Base-by-base conservation (phyloP, 345 rosid species). In the Nasturtium officinale region DNA sequence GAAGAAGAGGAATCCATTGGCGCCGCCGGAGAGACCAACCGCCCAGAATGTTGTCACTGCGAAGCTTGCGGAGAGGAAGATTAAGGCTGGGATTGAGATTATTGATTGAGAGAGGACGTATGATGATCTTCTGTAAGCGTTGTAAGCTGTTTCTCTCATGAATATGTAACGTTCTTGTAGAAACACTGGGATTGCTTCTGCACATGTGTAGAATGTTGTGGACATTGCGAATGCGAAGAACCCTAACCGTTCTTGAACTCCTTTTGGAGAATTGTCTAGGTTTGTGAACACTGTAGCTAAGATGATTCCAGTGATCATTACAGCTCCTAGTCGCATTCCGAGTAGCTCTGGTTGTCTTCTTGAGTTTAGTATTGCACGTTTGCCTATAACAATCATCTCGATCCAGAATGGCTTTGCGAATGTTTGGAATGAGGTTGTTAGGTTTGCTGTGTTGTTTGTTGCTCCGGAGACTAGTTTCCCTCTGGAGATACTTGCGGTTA, bases 221-320 rank as follows among this genome's bases (percentile, higher is more conserved):
- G 96, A 86, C 97, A 95, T 91, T 18, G 99, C 97, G 53, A 95
- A 90, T 15, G 99, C 97, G 65, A 91, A 88, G 81, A 91, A 91
- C 2, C 97, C 99, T 35, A 91, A 2, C 12, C 97, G 84, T 65
- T 95, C 99, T 67, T 88, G 96, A 18, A 82, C 86, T 0, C 99
- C 99, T 79, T 83, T 88, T 0, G 97, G 99, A 0, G 97, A 91
- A 67, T 74, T 67, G 70, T 95, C 97, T 1, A 91, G 90, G 13
- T 86, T 78, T 84, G 89, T 83, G 76, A 87, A 95, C 67, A 91
- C 83, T 28, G 97, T 91, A 1, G 97, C 97, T 37, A 95, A 32
- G 77, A 95, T 95, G 59, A 89, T 82, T 29, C 97, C 99, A 0
- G 99, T 95, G 2, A 95, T 81, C 57, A 90, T 52, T 13, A 95